Base-by-base conservation (phyloP, 192 early-diverging fungal species). In the Coemansia sp. region DNA sequence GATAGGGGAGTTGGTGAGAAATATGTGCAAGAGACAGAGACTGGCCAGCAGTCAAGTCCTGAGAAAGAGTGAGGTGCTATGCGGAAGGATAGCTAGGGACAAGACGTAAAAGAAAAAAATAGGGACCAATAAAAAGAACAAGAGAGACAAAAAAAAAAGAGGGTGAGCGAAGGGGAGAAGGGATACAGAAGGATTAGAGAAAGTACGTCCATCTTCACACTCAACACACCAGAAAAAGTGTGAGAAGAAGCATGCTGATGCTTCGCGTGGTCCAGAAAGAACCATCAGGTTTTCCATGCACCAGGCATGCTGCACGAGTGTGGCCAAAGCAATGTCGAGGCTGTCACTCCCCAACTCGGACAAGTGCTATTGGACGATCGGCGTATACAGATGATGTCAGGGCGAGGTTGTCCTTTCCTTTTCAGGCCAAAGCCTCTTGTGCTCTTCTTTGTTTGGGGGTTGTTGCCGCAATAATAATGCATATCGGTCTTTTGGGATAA, bases 111-210 rank as follows among this genome's bases (percentile, higher is more conserved):
- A 51, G n/a, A 24, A 1, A 24, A 24, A 24, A 24, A 34, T 29
- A 41, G 41, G 46, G 41, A 27, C 24, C 16, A 29, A 31, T 44
- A 65, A 22, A 9, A 24, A 24, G 43, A 3, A 65, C 24, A n/a
- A 43, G 16, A 44, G 18, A 43, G 29, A 13, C 16, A 20, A 59
- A 70, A 70, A 70, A 44, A 34, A n/a, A n/a, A n/a, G n/a, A 33
- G 24, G 34, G 55, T n/a, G 57, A 47, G 46, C 42, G 43, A 70
- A 47, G 9, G 57, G 46, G 59, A 59, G 68, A 70, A 70, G 68
- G 44, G 62, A 62, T 29, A 5, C 29, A n/a, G 18, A 33, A 20
- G 29, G 57, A 51, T 3, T 7, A 9, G 49, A 51, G 49, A 51
- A 22, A 20, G 20, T 20, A 22, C 49, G 24, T 22, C 49, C 49